Evolutionary conservation across 176 grass and related monocot species (phyloP).

Genomic region (Carex parvula): DNA sequence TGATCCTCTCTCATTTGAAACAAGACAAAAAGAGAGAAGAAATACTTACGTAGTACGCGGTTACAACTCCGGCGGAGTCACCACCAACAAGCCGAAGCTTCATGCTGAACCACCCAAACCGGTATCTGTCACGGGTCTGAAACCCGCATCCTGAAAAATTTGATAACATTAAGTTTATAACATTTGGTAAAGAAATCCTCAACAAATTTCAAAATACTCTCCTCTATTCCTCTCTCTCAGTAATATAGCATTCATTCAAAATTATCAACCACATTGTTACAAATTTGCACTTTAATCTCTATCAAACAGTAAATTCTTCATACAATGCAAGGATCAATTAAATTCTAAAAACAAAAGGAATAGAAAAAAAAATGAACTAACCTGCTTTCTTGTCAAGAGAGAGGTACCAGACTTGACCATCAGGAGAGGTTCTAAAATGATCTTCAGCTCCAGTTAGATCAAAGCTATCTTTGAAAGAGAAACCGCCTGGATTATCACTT

Average conservation of each 20-base stretch:
- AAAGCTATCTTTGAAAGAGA: constrained; percentile 76
- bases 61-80: constrained; percentile 94
- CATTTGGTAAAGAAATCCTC: neutral
- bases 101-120: constrained; percentile 98
- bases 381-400: constrained; percentile 88
- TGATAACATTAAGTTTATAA: neutral
- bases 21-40: neutral
- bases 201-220: neutral
- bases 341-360: too few species aligned
- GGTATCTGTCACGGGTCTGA: constrained; percentile 73
- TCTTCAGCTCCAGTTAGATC: constrained; percentile 76
- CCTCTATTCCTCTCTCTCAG: neutral
- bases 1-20: neutral
- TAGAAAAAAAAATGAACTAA: neutral
- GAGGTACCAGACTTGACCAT: constrained; percentile 96
- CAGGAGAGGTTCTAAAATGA: constrained; percentile 82
- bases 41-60: constrained; percentile 73
- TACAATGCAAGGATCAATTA: neutral
- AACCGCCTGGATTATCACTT: neutral
- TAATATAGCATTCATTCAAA: neutral
- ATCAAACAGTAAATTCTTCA: neutral
- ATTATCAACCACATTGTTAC: neutral
- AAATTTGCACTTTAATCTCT: neutral
- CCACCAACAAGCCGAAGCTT: constrained; percentile 92
- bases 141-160: constrained; percentile 59